Percentiles rank a stretch among this genome's conserved stretches.
phyloP scores from a whole-genome alignment of 108 stramenopile species.

The Hondaea fermentalgiana region DNA sequence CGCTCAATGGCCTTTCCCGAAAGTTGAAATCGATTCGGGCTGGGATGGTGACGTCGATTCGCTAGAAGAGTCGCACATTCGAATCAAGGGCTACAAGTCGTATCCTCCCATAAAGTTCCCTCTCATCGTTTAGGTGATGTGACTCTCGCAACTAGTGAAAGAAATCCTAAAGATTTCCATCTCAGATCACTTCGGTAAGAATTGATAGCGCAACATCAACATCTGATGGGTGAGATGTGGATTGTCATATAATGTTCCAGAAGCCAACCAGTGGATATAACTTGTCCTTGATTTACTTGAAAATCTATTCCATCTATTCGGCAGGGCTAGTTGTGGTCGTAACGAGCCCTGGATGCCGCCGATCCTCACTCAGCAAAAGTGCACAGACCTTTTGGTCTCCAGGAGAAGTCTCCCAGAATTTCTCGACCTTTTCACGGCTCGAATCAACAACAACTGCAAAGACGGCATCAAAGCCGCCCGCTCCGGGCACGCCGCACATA shows the following conservation, averaged over 20 bases:
- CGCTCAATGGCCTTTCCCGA: neutral
- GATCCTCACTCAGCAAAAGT: neutral
- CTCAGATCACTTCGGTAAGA: too few relatives aligned
- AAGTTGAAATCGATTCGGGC: neutral
- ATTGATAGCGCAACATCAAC: too few relatives aligned
- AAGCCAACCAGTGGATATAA: too few relatives aligned
- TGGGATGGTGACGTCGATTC: neutral
- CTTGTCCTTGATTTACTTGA: too few relatives aligned
- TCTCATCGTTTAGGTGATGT: neutral
- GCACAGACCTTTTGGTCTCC: neutral
- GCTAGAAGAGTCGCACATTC: neutral
- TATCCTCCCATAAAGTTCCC: neutral
- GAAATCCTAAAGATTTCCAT: too few relatives aligned
- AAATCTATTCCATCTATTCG: too few relatives aligned
- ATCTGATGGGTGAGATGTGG: too few relatives aligned
- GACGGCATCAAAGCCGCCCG: constrained; percentile 87
- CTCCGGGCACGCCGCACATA: constrained; percentile 80
- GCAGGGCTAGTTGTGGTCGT: neutral
- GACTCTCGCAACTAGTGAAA: too few relatives aligned
- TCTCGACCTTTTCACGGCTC: constrained; percentile 4
- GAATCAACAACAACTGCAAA: constrained; percentile 49
- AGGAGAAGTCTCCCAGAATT: constrained; percentile 19
- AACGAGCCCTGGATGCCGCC: neutral
- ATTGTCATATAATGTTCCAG: too few relatives aligned
- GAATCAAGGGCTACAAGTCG: neutral